A percentile compares a stretch with the other conserved stretches of the same genome.
Conservation (phyloP, 2,329 filamentous ascomycete genomes). For the Trichoderma atroviride region DNA sequence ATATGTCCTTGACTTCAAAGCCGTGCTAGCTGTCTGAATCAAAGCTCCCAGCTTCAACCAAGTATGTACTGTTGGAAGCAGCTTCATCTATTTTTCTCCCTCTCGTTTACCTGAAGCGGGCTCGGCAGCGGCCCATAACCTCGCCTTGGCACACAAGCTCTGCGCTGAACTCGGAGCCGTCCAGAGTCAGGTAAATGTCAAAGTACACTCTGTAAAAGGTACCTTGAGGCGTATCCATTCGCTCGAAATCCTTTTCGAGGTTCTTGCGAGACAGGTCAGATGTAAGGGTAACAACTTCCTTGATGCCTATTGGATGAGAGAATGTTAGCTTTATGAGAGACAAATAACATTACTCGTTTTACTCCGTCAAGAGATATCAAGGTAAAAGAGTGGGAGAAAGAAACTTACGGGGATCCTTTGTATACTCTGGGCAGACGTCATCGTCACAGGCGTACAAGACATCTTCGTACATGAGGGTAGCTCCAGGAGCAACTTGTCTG, state of each 20-base stretch:
- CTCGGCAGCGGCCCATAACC: slow-evolving; percentile 95
- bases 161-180: slow-evolving; percentile 96
- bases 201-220: slow-evolving; percentile 88
- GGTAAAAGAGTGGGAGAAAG: background rate
- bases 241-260: slow-evolving; percentile 97
- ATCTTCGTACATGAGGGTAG: slow-evolving; percentile 99
- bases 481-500: slow-evolving; percentile 93
- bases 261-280: slow-evolving; percentile 98
- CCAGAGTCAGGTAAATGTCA: slow-evolving; percentile 86
- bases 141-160: slow-evolving; percentile 99
- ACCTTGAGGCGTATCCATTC: slow-evolving; percentile 98
- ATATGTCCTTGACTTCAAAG: slow-evolving; percentile 16
- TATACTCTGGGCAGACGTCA: slow-evolving; percentile 97
- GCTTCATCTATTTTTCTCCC: background rate
- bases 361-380: background rate
- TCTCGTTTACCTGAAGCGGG: slow-evolving; percentile 69
- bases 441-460: slow-evolving; percentile 97
- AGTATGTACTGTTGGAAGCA: slow-evolving; percentile 11
- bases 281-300: slow-evolving; percentile 96
- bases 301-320: slow-evolving; percentile 70
- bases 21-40: slow-evolving; percentile 27
- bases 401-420: slow-evolving; percentile 95
- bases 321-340: background rate
- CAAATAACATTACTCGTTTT: background rate
- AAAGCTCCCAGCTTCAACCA: slow-evolving; percentile 13